Percentiles rank a stretch among this genome's conserved stretches.
phyloP scores from a whole-genome alignment of 2,329 filamentous ascomycete species.

The Fusarium floridanum region DNA sequence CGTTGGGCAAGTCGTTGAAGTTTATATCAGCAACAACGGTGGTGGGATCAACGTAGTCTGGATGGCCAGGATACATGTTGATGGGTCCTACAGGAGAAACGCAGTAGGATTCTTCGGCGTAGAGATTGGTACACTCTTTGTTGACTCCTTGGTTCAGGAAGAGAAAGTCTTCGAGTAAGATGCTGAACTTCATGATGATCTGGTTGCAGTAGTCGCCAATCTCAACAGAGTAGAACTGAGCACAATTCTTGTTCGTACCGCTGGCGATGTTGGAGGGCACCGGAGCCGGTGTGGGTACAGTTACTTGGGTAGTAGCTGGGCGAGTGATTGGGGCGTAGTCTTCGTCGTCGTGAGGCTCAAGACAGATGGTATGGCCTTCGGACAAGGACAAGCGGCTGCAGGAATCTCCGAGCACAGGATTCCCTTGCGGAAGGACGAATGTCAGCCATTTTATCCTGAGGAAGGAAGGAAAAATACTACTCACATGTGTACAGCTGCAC shows the following conservation, averaged over 20 bases:
- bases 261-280: conserved; percentile 30
- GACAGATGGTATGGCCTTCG: conserved; percentile 14
- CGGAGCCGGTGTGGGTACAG: conserved; percentile 9
- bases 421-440: not conserved
- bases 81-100: conserved; percentile 38
- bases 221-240: conserved; percentile 43
- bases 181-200: conserved; percentile 46
- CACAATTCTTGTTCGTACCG: conserved; percentile 11
- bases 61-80: conserved; percentile 11
- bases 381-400: conserved; percentile 10
- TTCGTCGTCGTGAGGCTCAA: conserved; percentile 10
- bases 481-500: conserved; percentile 6
- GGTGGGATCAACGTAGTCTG: conserved; percentile 3
- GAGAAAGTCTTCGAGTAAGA: conserved; percentile 50
- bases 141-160: conserved; percentile 52
- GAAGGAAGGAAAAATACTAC: not conserved
- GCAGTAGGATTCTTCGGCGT: conserved; percentile 49
- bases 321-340: not conserved
- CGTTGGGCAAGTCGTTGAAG: not conserved
- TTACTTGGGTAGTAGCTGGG: not conserved
- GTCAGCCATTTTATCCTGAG: not conserved
- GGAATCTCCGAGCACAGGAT: not conserved
- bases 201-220: conserved; percentile 53
- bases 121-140: conserved; percentile 52
- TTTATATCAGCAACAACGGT: not conserved